These are phyloP conservation scores for Maudiozyma humilis DNA, from an alignment of 1,139 yeast genomes.

Conservation along the genomic window DNA sequence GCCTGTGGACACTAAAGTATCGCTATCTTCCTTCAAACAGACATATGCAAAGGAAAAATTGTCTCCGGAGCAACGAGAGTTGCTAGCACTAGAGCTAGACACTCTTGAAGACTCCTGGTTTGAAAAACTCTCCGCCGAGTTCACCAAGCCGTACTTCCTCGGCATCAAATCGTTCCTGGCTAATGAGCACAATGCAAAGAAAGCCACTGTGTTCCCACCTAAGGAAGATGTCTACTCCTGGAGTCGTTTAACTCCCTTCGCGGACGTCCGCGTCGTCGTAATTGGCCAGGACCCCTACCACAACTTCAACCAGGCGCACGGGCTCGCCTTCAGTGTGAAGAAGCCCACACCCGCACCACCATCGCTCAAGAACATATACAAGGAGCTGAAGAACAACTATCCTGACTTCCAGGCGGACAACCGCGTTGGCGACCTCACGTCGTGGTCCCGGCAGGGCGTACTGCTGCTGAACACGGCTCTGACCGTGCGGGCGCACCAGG, in stretches of 20 bases:
- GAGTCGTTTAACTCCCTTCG: constrained; percentile 79
- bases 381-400: constrained; percentile 61
- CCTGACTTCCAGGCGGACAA: constrained; percentile 51
- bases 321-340: constrained; percentile 84
- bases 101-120: constrained; percentile 78
- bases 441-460: constrained; percentile 89
- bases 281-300: constrained; percentile 98
- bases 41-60: not conserved
- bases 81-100: constrained; percentile 60
- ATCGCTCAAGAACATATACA: constrained; percentile 78
- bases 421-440: constrained; percentile 55
- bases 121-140: constrained; percentile 53
- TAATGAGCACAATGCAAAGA: constrained; percentile 18
- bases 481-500: constrained; percentile 89
- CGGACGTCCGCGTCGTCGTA: constrained; percentile 64
- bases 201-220: constrained; percentile 60
- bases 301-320: constrained; percentile 88
- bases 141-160: constrained; percentile 82
- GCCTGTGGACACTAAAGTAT: not conserved
- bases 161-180: constrained; percentile 41
- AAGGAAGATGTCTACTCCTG: constrained; percentile 76
- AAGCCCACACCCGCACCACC: constrained; percentile 88
- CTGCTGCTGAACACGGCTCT: constrained; percentile 78
- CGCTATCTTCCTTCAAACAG: not conserved
- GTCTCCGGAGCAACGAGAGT: constrained; percentile 22